Conservation (phyloP, 1,139 yeast genomes). For the Diutina scorzettiae region DNA sequence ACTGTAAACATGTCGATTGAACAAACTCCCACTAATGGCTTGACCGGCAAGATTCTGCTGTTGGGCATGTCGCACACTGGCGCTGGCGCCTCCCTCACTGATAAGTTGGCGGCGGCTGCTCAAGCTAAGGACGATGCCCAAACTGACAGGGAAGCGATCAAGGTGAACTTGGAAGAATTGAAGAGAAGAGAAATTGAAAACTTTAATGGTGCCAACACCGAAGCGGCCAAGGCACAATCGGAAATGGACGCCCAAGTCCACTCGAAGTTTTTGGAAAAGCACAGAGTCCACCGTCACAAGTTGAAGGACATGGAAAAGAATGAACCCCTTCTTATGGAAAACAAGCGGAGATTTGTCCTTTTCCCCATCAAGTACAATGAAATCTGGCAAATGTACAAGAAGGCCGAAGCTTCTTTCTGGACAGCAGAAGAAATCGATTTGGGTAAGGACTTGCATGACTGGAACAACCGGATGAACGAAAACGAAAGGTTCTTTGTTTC, state of each 20-base stretch:
- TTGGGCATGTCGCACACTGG: conserved; percentile 23
- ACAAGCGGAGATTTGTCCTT: conserved; percentile 80
- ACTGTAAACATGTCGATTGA: conserved; percentile 19
- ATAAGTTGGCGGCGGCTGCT: conserved; percentile 35
- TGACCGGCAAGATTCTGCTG: conserved; percentile 33
- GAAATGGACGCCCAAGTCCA: conserved; percentile 19
- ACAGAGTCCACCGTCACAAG: conserved; percentile 57
- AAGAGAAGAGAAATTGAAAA: neutral
- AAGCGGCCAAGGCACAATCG: neutral
- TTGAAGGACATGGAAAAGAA: conserved; percentile 70
- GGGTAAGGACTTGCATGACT: conserved; percentile 80
- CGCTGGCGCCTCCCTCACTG: conserved; percentile 30
- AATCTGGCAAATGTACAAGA: conserved; percentile 98
- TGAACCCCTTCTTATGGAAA: conserved; percentile 82
- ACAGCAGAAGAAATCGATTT: conserved; percentile 98
- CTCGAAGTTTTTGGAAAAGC: conserved; percentile 42
- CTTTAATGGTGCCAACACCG: conserved; percentile 1
- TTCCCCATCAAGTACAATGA: conserved; percentile 97
- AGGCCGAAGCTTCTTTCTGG: conserved; percentile 99
- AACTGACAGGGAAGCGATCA: neutral
- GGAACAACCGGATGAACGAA: conserved; percentile 75
- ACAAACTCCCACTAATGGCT: conserved; percentile 38
- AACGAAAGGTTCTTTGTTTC: conserved; percentile 87
- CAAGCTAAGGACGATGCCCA: conserved; percentile 26
- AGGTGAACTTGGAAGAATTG: neutral